Percentiles rank a stretch among this genome's conserved stretches.
phyloP scores from a whole-genome alignment of 1,284 basidiomycete genomes.

The Ustilago trichophora region DNA sequence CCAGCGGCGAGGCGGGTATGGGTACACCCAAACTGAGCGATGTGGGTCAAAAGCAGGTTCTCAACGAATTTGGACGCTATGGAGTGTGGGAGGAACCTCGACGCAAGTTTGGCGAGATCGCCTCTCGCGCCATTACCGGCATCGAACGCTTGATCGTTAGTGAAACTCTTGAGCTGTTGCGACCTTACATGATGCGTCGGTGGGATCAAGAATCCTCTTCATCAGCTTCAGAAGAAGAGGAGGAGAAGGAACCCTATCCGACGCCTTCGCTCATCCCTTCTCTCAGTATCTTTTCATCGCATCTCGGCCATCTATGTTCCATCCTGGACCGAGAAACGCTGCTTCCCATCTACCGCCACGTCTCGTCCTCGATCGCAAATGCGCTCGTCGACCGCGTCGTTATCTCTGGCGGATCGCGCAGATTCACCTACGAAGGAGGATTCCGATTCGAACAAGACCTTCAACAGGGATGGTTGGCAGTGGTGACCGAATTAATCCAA shows the following conservation, averaged over 20 bases:
- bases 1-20: not conserved
- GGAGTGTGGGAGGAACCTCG: constrained; percentile 58
- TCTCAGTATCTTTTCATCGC: constrained; percentile 51
- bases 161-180: constrained; percentile 53
- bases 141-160: constrained; percentile 51
- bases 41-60: constrained; percentile 9
- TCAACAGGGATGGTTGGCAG: constrained; percentile 54
- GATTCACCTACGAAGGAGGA: constrained; percentile 26
- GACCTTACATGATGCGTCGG: constrained; percentile 36
- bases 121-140: constrained; percentile 27
- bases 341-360: constrained; percentile 51
- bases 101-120: constrained; percentile 42
- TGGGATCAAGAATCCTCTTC: constrained; percentile 40
- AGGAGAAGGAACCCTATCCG: constrained; percentile 34
- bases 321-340: constrained; percentile 39
- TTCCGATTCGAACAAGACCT: constrained; percentile 46
- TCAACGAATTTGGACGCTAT: constrained; percentile 21
- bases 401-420: constrained; percentile 42
- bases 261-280: constrained; percentile 53
- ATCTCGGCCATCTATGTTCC: constrained; percentile 49
- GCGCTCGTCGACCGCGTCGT: constrained; percentile 58
- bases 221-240: constrained; percentile 2
- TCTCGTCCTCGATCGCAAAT: constrained; percentile 24
- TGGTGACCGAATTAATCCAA: constrained; percentile 30
- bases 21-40: constrained; percentile 23